Evolutionary conservation across 192 early-diverging fungal species (phyloP).

Genomic region (Paraglomus occultum): DNA sequence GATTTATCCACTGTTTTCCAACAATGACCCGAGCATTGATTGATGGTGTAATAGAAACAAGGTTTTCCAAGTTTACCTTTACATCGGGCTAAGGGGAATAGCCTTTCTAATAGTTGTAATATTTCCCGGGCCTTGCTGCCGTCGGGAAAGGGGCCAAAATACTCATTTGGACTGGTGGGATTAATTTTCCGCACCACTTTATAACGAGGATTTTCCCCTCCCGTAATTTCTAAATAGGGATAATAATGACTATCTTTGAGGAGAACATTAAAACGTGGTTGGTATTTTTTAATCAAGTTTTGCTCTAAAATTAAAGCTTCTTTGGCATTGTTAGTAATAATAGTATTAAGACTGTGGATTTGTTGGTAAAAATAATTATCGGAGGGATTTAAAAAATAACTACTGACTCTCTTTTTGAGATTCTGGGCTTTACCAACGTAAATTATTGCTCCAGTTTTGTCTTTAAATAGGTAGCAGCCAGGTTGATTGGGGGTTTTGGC

Average conservation of each 20-base stretch:
- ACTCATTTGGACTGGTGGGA: not conserved
- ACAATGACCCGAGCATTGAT: constrained; percentile 14
- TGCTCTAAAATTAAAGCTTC: constrained; percentile 12
- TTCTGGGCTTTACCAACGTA: constrained; percentile 7
- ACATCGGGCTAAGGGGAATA: constrained; percentile 14
- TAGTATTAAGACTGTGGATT: not conserved
- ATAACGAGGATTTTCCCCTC: not conserved
- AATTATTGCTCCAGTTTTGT: not conserved
- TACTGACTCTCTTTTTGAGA: constrained; percentile 4
- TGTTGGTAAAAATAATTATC: constrained; percentile 10
- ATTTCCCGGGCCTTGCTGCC: constrained; percentile 16
- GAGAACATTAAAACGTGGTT: constrained; percentile 14
- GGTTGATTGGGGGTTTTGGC: constrained; percentile 2
- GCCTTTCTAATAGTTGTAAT: constrained; percentile 16
- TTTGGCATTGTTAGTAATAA: not conserved
- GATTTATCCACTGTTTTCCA: constrained; percentile 9
- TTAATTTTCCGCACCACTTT: constrained; percentile 15
- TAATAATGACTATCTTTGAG: constrained; percentile 21
- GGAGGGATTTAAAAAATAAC: not conserved
- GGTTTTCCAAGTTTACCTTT: constrained; percentile 3
- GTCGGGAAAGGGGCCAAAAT: constrained; percentile 7
- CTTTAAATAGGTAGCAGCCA: constrained; percentile 14
- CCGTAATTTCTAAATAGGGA: constrained; percentile 9
- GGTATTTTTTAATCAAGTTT: constrained; percentile 6
- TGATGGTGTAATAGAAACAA: constrained; percentile 11